These are phyloP conservation scores for Posidonia australis DNA, from an alignment of 106 monocot species.

Conservation along the genomic window DNA sequence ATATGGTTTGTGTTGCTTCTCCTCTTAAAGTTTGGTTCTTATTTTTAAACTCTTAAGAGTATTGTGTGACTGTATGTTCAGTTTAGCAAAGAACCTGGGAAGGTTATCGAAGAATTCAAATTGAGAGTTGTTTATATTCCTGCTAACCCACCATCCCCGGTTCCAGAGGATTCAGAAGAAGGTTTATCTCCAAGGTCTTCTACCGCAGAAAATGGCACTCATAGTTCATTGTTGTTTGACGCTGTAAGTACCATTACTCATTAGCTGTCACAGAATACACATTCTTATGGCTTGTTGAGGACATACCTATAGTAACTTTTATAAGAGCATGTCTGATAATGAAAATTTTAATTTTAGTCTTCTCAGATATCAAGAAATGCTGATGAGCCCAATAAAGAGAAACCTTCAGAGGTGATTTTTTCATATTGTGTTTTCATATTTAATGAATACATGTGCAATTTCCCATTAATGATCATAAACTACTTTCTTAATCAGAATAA, in stretches of 20 bases:
- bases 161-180: slow-evolving; percentile 86
- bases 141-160: slow-evolving; percentile 72
- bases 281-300: neutral
- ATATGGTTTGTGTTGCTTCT: slow-evolving; percentile 37
- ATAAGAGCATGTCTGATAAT: neutral
- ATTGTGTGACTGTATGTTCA: slow-evolving; percentile 11
- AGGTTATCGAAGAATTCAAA: slow-evolving; percentile 68
- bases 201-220: slow-evolving; percentile 36
- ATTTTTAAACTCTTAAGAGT: neutral
- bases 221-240: slow-evolving; percentile 39
- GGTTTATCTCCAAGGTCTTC: slow-evolving; percentile 59
- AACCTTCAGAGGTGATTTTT: slow-evolving; percentile 31
- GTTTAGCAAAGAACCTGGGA: slow-evolving; percentile 74
- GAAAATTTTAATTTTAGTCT: neutral
- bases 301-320: neutral
- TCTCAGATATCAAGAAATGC: slow-evolving; percentile 45
- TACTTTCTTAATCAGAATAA: neutral
- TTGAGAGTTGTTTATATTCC: slow-evolving; percentile 70
- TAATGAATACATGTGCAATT: neutral
- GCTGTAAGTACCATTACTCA: slow-evolving; percentile 35
- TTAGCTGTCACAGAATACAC: neutral
- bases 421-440: neutral
- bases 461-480: neutral
- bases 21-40: neutral
- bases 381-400: slow-evolving; percentile 41